These are phyloP conservation scores for Takashimella tepidaria DNA, from an alignment of 1,284 basidiomycete genomes.

Conservation along the genomic window DNA sequence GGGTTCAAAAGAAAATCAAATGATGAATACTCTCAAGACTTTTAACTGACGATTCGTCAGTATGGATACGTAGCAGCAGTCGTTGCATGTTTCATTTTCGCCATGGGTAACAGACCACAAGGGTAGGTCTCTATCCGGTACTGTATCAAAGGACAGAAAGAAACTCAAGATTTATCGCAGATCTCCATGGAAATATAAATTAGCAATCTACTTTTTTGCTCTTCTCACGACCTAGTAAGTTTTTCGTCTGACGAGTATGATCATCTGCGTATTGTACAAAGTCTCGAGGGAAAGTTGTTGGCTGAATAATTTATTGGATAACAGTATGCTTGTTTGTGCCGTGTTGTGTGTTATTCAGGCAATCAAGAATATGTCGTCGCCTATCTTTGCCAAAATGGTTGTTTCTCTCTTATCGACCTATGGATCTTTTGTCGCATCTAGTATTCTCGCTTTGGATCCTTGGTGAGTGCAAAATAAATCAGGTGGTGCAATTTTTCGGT, in stretches of 20 bases:
- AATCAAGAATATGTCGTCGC: constrained; percentile 55
- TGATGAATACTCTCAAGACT: constrained; percentile 6
- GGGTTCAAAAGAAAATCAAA: no score
- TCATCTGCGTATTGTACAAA: no score
- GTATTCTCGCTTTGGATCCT: constrained; percentile 84
- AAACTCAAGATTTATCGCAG: constrained; percentile 53
- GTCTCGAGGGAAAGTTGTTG: no score
- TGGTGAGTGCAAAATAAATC: constrained; percentile 51
- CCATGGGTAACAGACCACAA: constrained; percentile 93
- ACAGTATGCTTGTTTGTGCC: constrained; percentile 57
- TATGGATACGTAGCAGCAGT: constrained; percentile 80
- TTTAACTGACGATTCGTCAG: constrained; percentile 49
- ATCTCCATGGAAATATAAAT: constrained; percentile 77
- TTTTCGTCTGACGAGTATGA: not conserved
- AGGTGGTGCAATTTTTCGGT: no score
- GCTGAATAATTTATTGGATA: no score
- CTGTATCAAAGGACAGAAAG: no score
- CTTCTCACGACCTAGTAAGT: constrained; percentile 66
- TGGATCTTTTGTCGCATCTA: constrained; percentile 72
- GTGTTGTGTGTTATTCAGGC: constrained; percentile 69
- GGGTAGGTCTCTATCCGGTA: constrained; percentile 54
- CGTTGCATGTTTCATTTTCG: constrained; percentile 84
- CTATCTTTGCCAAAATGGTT: constrained; percentile 68
- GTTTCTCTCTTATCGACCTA: constrained; percentile 82
- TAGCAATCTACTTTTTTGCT: constrained; percentile 70